Base-by-base conservation (phyloP, 352 stramenopile species). In the Peronospora destructor region DNA sequence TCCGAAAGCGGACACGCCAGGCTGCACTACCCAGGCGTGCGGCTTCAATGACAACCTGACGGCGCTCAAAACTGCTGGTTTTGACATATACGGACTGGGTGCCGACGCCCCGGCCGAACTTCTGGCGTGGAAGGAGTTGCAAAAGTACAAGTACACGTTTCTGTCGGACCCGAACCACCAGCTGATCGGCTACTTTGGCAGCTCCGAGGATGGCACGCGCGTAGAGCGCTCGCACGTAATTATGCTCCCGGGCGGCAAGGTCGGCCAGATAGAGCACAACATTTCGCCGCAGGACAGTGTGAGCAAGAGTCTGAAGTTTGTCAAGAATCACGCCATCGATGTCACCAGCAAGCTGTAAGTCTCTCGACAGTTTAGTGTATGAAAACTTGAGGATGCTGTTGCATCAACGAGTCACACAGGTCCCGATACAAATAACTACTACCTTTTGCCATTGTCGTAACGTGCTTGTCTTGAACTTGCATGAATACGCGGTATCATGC, bases 191-290 rank as follows among this genome's bases (percentile, higher is more conserved):
- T 73, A 80, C 59, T 92, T 94, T 51, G 84, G 84, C 39, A 91
- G 73, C 67, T 91, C 79, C 32, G 73, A 73, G 34, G 69, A 69
- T 13, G 73, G 76, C 17, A 71, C 66, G 60, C 74, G 64, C 32
- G 73, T 94, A 8, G 55, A 89, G 43, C 81, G 84, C 45, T 94
- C 84, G 67, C 84, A 94, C 44, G 79, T 91, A 56, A 87, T 94
- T 53, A 47, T 94, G 23, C 61, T 87, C 28, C 71, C 74, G n/a
- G 84, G 84, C 30, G 81, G 78, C 33, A 76, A 76, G 29, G 56
- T 94, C 13, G 81, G 75, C 40, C 61, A 94, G 43, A 74, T 94
- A 29, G 60, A 85, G 49, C 65, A 64, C 56, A 76, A 86, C 52
- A 78, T 91, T 45, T 66, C 73, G 36, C 84, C 84, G n/a, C 45